Conservation (phyloP, 1,139 yeast genomes). For the Hyphopichia wangnamkhiaoensis region DNA sequence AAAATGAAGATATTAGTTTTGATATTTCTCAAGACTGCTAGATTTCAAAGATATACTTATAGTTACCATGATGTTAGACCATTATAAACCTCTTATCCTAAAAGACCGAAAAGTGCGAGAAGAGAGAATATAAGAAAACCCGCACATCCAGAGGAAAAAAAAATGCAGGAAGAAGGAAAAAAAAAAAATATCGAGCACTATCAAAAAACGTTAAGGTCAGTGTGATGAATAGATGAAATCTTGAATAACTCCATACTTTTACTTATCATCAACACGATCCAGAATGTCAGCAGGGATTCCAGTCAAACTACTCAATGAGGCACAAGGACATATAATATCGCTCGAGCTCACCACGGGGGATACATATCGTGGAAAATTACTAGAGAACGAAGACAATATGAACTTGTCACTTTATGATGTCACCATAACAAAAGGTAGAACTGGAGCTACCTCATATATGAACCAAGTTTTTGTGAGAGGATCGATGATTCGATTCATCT, state of each 20-base stretch:
- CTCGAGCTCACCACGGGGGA: constrained; percentile 86
- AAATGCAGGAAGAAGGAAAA: not conserved
- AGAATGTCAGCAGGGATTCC: constrained; percentile 71
- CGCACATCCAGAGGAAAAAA: not conserved
- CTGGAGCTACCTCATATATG: constrained; percentile 75
- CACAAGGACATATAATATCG: constrained; percentile 85
- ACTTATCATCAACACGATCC: not conserved
- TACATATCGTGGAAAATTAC: constrained; percentile 80
- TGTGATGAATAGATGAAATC: not conserved
- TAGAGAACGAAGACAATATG: constrained; percentile 92
- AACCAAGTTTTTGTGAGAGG: constrained; percentile 92
- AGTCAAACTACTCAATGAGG: constrained; percentile 81
- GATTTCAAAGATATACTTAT: too few relatives aligned
- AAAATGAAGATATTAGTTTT: too few relatives aligned
- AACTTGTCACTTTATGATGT: constrained; percentile 85
- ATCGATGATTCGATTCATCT: constrained; percentile 80
- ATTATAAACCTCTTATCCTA: not conserved
- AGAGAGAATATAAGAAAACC: not conserved
- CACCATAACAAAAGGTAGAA: constrained; percentile 63
- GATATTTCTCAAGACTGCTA: too few relatives aligned
- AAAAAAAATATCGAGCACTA: not conserved
- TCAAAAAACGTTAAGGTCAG: not conserved
- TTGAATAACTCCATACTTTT: not conserved
- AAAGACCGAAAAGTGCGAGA: constrained; percentile 2
- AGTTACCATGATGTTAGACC: too few relatives aligned